Conservation (phyloP, 371 early-diverging fungal genomes). For the Rhizopus delemar region DNA sequence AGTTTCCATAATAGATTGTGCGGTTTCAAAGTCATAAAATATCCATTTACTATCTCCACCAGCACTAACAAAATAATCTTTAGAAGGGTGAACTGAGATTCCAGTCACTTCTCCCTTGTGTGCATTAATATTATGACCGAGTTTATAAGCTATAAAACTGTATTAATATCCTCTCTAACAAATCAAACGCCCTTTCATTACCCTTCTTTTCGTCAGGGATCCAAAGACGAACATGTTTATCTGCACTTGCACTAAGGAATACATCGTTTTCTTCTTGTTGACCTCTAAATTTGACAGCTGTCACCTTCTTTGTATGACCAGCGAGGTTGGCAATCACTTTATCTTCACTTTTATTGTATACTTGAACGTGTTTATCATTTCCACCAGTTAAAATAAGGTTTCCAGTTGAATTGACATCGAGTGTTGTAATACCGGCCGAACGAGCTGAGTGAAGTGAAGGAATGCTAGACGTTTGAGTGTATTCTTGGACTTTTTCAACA, state of each 20-base stretch:
- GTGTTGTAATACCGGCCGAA: constrained; percentile 71
- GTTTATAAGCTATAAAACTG: constrained; percentile 48
- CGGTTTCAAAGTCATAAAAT: constrained; percentile 73
- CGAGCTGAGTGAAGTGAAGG: constrained; percentile 77
- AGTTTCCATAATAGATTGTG: constrained; percentile 59
- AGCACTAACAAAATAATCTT: constrained; percentile 76
- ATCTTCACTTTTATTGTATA: constrained; percentile 67
- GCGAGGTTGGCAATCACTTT: constrained; percentile 72
- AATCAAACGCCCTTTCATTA: background rate
- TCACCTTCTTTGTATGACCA: constrained; percentile 82
- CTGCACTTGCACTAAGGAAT: constrained; percentile 76
- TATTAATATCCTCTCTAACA: background rate
- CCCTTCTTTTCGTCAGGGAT: constrained; percentile 38
- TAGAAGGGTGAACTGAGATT: constrained; percentile 76
- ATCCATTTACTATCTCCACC: constrained; percentile 81
- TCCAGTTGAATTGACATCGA: constrained; percentile 62
- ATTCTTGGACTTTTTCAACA: constrained; percentile 67
- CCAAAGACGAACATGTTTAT: constrained; percentile 85
- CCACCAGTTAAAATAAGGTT: constrained; percentile 80
- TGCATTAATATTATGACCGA: constrained; percentile 59
- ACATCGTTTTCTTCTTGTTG: constrained; percentile 49
- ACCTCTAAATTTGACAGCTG: constrained; percentile 69
- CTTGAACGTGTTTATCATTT: constrained; percentile 74
- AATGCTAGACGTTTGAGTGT: constrained; percentile 53
- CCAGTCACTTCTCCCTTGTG: constrained; percentile 75